Evolutionary conservation across 2,329 filamentous ascomycete genomes (phyloP).

Genomic region (Penicillium sp.): DNA sequence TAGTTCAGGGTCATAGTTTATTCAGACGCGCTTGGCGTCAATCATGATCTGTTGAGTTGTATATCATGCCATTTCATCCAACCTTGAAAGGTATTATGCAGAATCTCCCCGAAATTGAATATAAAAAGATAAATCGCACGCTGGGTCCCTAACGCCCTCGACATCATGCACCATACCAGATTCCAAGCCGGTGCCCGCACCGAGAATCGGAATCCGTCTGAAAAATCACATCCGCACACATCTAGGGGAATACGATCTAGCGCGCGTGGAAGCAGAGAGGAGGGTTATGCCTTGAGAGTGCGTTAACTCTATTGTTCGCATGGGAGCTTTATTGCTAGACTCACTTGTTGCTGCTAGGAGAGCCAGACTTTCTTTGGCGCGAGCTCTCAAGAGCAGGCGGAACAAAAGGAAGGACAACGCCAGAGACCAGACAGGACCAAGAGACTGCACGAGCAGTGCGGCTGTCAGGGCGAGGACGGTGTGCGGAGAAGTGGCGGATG

Average conservation of each 20-base stretch:
- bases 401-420: conserved; percentile 44
- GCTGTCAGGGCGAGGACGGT: conserved; percentile 37
- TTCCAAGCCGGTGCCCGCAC: conserved; percentile 14
- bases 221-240: not conserved
- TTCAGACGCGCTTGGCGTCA: not conserved
- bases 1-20: not conserved
- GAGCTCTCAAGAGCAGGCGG: conserved; percentile 46
- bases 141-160: conserved; percentile 12
- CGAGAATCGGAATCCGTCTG: not conserved
- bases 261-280: conserved; percentile 43
- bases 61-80: not conserved
- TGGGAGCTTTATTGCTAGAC: conserved; percentile 4
- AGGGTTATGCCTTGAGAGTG: conserved; percentile 29
- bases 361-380: conserved; percentile 37
- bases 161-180: conserved; percentile 14
- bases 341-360: conserved; percentile 38
- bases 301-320: conserved; percentile 5
- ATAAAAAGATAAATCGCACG: conserved; percentile 2
- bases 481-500: conserved; percentile 44
- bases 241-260: conserved; percentile 14
- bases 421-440: conserved; percentile 40
- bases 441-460: conserved; percentile 39
- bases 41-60: not conserved
- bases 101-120: not conserved
- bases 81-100: not conserved